phyloP scores from a whole-genome alignment of 192 early-diverging fungal species.

The Entrophospora sp. region DNA sequence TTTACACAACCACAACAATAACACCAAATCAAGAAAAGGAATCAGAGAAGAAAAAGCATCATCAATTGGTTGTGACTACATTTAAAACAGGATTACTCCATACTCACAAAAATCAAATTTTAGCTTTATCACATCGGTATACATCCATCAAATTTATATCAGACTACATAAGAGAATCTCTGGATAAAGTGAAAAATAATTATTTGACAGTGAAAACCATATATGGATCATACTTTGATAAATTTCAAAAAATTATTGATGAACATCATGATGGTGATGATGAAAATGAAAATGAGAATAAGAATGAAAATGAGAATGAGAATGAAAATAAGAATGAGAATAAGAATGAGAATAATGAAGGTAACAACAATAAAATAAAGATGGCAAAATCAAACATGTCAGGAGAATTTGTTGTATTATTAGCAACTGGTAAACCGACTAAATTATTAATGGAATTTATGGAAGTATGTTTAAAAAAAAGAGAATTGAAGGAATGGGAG shows the following conservation, averaged over 20 bases:
- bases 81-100: conserved; percentile 19
- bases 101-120: conserved; percentile 20
- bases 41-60: not conserved
- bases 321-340: too few species aligned
- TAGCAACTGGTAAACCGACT: conserved; percentile 18
- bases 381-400: conserved; percentile 2
- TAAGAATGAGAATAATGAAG: too few species aligned
- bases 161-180: conserved; percentile 8
- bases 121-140: conserved; percentile 16
- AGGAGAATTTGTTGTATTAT: conserved; percentile 2
- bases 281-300: too few species aligned
- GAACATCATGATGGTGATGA: not conserved
- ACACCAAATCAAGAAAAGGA: not conserved
- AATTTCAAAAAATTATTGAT: not conserved
- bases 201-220: too few species aligned
- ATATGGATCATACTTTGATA: too few species aligned
- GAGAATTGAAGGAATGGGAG: conserved; percentile 21
- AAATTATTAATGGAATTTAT: not conserved
- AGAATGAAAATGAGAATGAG: too few species aligned
- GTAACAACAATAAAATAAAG: too few species aligned
- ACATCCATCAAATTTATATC: conserved; percentile 14
- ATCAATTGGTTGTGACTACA: not conserved
- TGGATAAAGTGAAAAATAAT: too few species aligned
- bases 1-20: not conserved
- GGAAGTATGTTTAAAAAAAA: conserved; percentile 6